Evolutionary conservation across 2,329 filamentous ascomycete species (phyloP).

Genomic region (Ceratocystis colombiana): DNA sequence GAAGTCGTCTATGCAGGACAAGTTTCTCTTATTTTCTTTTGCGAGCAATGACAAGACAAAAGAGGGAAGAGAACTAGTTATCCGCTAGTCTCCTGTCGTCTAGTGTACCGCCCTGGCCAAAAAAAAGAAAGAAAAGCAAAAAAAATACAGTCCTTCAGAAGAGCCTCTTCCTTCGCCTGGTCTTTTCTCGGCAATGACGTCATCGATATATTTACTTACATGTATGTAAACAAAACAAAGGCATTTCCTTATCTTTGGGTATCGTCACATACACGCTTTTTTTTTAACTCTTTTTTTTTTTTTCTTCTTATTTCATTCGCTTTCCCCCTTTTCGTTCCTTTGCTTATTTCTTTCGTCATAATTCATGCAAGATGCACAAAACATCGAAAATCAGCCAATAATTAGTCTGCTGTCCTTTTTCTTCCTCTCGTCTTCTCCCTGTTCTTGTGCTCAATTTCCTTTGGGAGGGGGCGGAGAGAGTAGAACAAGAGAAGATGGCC

Average conservation of each 20-base stretch:
- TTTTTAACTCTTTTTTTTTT: neutral
- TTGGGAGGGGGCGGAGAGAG: neutral
- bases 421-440: neutral
- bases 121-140: neutral
- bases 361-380: slow-evolving; percentile 1
- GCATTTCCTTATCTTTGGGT: neutral
- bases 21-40: neutral
- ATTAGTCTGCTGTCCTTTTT: neutral
- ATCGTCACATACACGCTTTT: neutral
- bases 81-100: neutral
- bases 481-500: neutral
- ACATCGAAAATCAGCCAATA: neutral
- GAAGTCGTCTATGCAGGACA: no score
- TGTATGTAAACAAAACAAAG: neutral
- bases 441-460: neutral
- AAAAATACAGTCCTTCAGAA: neutral
- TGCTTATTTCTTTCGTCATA: neutral
- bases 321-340: neutral
- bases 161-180: neutral
- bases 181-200: neutral
- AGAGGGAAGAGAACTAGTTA: neutral
- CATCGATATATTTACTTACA: neutral
- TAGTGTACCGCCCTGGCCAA: neutral
- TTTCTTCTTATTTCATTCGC: neutral
- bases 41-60: neutral